Percentiles rank a stretch among this genome's conserved stretches.
These are phyloP conservation scores for Salix caprea DNA, from an alignment of 345 rosid genomes.

Conservation along the genomic window DNA sequence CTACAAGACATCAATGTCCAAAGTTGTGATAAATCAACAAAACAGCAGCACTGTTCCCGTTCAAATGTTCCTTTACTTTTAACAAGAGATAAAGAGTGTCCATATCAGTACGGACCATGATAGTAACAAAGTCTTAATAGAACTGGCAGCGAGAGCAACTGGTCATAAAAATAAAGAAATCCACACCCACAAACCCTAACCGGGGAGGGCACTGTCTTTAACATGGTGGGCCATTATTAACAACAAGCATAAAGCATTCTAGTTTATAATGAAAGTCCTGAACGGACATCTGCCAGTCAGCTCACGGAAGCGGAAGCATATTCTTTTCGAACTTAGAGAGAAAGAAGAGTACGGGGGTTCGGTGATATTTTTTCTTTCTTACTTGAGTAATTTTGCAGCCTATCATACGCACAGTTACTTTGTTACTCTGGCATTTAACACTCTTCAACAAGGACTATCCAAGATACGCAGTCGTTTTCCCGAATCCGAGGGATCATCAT, in stretches of 20 bases:
- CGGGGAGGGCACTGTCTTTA: neutral
- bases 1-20: neutral
- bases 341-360: neutral
- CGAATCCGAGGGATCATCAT: conserved; percentile 8
- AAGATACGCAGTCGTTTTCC: conserved; percentile 6
- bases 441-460: neutral
- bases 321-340: conserved; percentile 11
- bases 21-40: neutral
- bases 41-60: conserved; percentile 5
- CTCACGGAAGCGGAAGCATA: conserved; percentile 12
- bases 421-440: neutral
- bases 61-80: neutral
- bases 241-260: conserved; percentile 12
- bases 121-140: conserved; percentile 12
- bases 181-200: neutral
- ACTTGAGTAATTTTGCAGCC: conserved; percentile 8
- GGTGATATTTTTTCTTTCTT: neutral
- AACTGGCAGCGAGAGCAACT: conserved; percentile 12
- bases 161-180: neutral
- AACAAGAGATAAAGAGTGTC: conserved; percentile 6
- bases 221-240: conserved; percentile 15
- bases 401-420: neutral
- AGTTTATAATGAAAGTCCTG: conserved; percentile 6
- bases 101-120: conserved; percentile 17
- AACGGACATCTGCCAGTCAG: conserved; percentile 22